Conservation (phyloP, 306 rosid species). For the Cyamopsis tetragonoloba region DNA sequence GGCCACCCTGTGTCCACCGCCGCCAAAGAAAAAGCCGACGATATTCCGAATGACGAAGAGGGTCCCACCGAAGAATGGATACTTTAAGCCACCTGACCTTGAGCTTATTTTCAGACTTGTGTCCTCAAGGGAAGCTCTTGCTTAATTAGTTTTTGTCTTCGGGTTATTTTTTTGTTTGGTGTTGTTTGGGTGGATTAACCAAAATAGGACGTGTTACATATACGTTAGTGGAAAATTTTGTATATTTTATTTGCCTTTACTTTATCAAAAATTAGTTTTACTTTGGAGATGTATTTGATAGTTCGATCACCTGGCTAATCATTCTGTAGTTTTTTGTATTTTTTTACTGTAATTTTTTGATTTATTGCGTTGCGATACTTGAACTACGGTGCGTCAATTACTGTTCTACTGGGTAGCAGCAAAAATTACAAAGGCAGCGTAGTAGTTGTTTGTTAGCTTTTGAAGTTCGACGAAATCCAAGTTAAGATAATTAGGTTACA, state of each 20-base stretch:
- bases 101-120: constrained; percentile 34
- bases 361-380: not conserved
- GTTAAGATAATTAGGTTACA: too few relatives aligned
- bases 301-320: not conserved
- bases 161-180: not conserved
- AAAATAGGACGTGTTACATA: not conserved
- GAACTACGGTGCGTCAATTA: not conserved
- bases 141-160: not conserved
- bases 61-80: constrained; percentile 35
- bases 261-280: too few relatives aligned
- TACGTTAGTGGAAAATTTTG: too few relatives aligned
- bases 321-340: not conserved
- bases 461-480: not conserved
- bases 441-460: not conserved
- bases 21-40: constrained; percentile 45
- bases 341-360: not conserved
- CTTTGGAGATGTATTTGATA: not conserved
- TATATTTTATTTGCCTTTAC: too few relatives aligned
- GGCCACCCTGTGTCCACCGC: constrained; percentile 28
- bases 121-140: not conserved
- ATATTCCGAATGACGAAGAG: not conserved
- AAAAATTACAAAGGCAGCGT: not conserved
- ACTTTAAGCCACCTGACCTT: constrained; percentile 46
- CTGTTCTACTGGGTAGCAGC: not conserved
- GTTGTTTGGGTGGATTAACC: not conserved